These are phyloP conservation scores for Thielaviopsis populi DNA, from an alignment of 2,329 filamentous ascomycete genomes.

Conservation along the genomic window DNA sequence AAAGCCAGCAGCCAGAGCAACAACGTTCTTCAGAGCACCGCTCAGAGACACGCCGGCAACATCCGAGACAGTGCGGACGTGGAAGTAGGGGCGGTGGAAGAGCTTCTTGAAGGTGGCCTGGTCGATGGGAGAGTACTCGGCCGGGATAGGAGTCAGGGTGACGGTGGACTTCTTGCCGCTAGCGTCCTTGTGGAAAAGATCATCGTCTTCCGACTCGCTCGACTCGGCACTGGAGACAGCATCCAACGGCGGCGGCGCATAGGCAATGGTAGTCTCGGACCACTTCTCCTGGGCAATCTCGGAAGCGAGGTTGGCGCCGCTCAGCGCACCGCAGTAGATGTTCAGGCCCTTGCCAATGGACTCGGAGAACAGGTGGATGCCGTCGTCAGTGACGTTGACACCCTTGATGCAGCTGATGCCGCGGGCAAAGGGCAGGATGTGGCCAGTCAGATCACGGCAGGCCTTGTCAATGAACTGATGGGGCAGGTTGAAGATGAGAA, in stretches of 20 bases:
- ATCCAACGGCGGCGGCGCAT: conserved; percentile 81
- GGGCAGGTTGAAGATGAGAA: conserved; percentile 90
- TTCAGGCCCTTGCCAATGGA: conserved; percentile 80
- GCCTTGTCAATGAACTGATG: conserved; percentile 90
- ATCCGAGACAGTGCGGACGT: conserved; percentile 83
- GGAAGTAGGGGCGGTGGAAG: conserved; percentile 95
- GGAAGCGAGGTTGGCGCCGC: conserved; percentile 87
- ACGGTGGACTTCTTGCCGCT: conserved; percentile 52
- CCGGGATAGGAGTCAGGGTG: conserved; percentile 59
- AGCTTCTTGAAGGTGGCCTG: conserved; percentile 70
- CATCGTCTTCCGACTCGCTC: conserved; percentile 31
- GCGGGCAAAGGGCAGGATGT: conserved; percentile 81
- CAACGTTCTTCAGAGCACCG: conserved; percentile 91
- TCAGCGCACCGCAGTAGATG: conserved; percentile 93
- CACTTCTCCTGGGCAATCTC: conserved; percentile 94
- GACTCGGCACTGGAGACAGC: conserved; percentile 52
- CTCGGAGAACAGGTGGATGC: conserved; percentile 82
- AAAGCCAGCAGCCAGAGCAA: conserved; percentile 86
- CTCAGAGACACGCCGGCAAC: conserved; percentile 94
- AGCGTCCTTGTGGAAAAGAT: conserved; percentile 52
- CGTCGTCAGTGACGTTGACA: conserved; percentile 77
- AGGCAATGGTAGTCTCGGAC: conserved; percentile 92
- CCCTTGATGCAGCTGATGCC: conserved; percentile 98
- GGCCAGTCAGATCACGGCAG: conserved; percentile 69
- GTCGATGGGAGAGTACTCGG: conserved; percentile 73